Conservation (phyloP, 805 yeast genomes). For the Wickerhamiella nectarea region DNA sequence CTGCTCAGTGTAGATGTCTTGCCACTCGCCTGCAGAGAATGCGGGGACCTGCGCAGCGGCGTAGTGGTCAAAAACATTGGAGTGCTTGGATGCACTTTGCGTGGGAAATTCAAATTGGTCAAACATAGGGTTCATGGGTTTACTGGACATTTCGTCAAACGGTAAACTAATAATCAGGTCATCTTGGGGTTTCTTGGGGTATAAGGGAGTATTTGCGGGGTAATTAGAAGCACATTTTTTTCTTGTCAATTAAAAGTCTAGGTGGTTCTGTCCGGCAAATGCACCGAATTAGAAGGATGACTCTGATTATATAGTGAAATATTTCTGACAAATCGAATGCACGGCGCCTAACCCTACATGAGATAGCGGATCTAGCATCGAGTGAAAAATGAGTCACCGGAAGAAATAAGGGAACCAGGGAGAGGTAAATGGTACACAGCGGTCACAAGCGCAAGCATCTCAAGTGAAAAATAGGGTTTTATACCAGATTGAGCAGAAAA, state of each 20-base stretch:
- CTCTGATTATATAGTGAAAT: constrained; percentile 8
- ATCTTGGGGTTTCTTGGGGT: neutral
- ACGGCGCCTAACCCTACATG: neutral
- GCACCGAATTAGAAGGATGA: constrained; percentile 6
- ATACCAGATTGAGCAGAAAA: neutral
- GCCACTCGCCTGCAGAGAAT: constrained; percentile 4
- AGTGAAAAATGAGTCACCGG: neutral
- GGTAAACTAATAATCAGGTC: neutral
- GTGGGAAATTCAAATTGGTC: constrained; percentile 8
- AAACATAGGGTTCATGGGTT: constrained; percentile 5
- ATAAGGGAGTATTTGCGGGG: constrained; percentile 1
- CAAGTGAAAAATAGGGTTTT: neutral
- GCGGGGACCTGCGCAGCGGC: constrained; percentile 22
- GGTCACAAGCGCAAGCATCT: no score
- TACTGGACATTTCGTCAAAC: neutral
- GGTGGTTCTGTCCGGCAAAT: constrained; percentile 5
- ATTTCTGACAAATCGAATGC: constrained; percentile 3
- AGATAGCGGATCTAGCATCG: neutral
- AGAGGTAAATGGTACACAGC: neutral
- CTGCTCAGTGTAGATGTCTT: constrained; percentile 9
- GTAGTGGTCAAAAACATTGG: constrained; percentile 24
- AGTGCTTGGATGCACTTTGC: constrained; percentile 17
- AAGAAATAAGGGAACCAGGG: neutral
- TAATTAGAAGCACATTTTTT: constrained; percentile 9
- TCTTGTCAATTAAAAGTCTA: neutral